Base-by-base conservation (phyloP, 106 monocot species). In the Xerophyta viscosa region DNA sequence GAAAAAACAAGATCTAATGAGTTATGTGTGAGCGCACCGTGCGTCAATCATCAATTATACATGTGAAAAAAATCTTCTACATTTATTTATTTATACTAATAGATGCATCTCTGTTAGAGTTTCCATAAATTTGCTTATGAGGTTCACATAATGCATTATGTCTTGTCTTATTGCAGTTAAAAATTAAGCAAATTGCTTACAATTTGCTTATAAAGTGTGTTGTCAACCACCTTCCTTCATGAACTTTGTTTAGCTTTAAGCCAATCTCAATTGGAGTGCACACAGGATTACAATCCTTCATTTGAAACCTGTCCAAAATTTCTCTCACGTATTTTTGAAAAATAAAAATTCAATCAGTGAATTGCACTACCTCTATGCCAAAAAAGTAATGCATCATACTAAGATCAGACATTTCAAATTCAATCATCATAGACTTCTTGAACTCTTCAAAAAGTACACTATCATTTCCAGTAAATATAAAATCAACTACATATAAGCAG, bases 401-500 rank as follows among this genome's bases (percentile, higher is more conserved):
- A 41, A 58, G 24, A 43, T 45, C 8, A 26, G 27, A 43, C 17
- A 45, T 65, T 5, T 66, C 56, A 66, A 56, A 56, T 36, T 66
- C 46, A 21, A 8, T 4, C 54, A 48, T 66, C 56, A 66, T 66
- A 22, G 23, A 30, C 8, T 46, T 33, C 29, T 48, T 65, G 27
- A 66, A 66, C 6, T 36, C 29, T 46, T 46, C 31, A 56, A 66
- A 56, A 43, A 66, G 18, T 11, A 2, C 22, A n/a, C 6, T 24
- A 56, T 36, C 23, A 66, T 56, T 66, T 36, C 55, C 39, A 23
- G 41, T 63, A 23, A 29, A 50, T 3, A 62, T 62, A 3, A 63
- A 4, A 19, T 69, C 61, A 69, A 61, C 61, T 10, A 61, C 69
- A 61, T 69, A 55, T 30, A 62, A 44, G 7, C 44, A 45, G 0